A percentile compares a stretch with the other conserved stretches of the same genome.
Evolutionary conservation across 345 rosid species (phyloP).

Genomic region (Eucalyptus decipiens): DNA sequence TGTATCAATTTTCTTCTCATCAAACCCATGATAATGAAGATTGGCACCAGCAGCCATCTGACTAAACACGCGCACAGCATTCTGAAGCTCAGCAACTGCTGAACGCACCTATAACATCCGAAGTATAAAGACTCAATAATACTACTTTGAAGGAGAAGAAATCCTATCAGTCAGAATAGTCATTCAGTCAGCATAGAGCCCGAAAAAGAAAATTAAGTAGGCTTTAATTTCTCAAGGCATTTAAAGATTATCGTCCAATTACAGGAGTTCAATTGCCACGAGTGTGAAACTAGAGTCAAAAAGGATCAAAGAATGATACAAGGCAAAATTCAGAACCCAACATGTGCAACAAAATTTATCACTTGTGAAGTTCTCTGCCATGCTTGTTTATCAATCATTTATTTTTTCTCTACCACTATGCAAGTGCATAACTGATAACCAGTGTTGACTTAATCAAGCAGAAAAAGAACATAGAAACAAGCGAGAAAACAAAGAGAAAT

Average conservation of each 20-base stretch:
- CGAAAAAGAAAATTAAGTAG: neutral
- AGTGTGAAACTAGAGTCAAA: neutral
- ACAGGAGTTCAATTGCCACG: neutral
- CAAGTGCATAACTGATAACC: neutral
- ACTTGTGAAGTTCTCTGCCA: neutral
- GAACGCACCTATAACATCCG: slow-evolving; percentile 60
- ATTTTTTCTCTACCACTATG: neutral
- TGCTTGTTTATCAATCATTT: neutral
- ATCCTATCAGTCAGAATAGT: neutral
- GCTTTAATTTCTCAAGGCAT: neutral
- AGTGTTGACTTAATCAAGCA: neutral
- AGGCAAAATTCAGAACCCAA: neutral
- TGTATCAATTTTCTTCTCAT: slow-evolving; percentile 91
- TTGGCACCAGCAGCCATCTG: slow-evolving; percentile 87
- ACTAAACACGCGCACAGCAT: slow-evolving; percentile 86
- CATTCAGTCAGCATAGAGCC: neutral
- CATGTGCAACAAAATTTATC: neutral
- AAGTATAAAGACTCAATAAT: neutral
- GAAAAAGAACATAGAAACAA: neutral
- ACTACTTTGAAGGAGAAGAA: neutral
- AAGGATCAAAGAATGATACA: neutral
- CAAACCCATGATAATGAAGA: slow-evolving; percentile 91
- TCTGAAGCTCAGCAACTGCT: slow-evolving; percentile 87
- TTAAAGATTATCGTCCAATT: neutral
- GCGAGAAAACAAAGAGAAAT: neutral